A percentile compares a stretch with the other conserved stretches of the same genome.
Evolutionary conservation across 192 early-diverging fungal species (phyloP).

Genomic region (Rhizophagus clarus): DNA sequence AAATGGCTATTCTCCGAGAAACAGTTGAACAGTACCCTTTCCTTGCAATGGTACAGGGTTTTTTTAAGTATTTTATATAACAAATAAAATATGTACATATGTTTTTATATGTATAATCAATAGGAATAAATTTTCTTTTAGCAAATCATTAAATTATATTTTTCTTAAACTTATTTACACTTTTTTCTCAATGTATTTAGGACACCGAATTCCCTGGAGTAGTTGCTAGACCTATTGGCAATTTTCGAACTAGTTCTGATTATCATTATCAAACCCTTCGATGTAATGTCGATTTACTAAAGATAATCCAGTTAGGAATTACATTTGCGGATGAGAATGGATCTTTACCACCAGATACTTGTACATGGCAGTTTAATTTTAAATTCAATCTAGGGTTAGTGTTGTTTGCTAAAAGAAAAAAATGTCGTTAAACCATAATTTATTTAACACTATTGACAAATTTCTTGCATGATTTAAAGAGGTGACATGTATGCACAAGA

Average conservation of each 20-base stretch:
- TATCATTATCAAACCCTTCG: conserved; percentile 98
- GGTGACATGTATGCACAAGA: conserved; percentile 99
- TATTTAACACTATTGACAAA: conserved; percentile 19
- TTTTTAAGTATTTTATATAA: conserved; percentile 27
- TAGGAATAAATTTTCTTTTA: not conserved
- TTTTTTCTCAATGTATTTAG: conserved; percentile 42
- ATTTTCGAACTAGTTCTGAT: conserved; percentile 92
- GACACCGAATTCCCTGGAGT: conserved; percentile 99
- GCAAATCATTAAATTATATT: no score
- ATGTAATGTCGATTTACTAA: conserved; percentile 97
- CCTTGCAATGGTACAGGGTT: conserved; percentile 83
- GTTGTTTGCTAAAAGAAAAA: not conserved
- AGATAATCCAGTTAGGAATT: conserved; percentile 98
- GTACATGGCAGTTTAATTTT: conserved; percentile 99
- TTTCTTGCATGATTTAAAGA: conserved; percentile 38
- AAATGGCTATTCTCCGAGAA: conserved; percentile 84
- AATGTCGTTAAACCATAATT: not conserved
- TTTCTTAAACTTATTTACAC: not conserved
- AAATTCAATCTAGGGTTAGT: conserved; percentile 86
- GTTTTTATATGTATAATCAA: no score
- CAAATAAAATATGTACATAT: conserved; percentile 19
- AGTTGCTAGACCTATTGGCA: conserved; percentile 97
- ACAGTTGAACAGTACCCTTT: conserved; percentile 91
- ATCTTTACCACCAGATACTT: conserved; percentile 78
- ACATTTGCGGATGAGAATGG: conserved; percentile 90